Evolutionary conservation across 495 filamentous ascomycete genomes (phyloP).

Genomic region (Penicillium riverlandense): DNA sequence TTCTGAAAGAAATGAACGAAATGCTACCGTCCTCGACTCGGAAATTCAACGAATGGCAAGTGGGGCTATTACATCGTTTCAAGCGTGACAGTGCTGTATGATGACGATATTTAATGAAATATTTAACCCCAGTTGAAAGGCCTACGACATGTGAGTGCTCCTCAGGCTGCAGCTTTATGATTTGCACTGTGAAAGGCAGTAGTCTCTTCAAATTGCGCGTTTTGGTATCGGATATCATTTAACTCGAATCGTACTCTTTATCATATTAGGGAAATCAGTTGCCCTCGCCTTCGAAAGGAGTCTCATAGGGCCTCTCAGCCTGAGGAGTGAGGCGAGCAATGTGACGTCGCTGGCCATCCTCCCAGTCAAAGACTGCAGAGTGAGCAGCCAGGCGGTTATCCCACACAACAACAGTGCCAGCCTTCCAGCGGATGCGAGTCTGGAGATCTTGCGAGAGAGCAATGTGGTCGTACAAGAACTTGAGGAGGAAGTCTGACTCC

Average conservation of each 20-base stretch:
- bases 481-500: constrained; percentile 57
- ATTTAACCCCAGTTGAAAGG: no score
- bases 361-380: constrained; percentile 75
- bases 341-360: constrained; percentile 70
- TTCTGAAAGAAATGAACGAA: constrained; percentile 41
- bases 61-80: constrained; percentile 52
- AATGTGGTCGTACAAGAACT: constrained; percentile 61
- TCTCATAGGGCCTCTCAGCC: constrained; percentile 67
- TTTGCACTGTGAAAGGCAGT: no score
- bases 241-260: background rate
- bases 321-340: constrained; percentile 80
- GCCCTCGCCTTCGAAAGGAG: constrained; percentile 45
- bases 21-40: constrained; percentile 51
- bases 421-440: constrained; percentile 49
- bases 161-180: no score
- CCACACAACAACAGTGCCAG: constrained; percentile 55
- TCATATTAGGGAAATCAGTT: constrained; percentile 25
- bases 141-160: no score
- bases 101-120: no score
- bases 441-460: constrained; percentile 52
- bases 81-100: background rate
- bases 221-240: constrained; percentile 1
- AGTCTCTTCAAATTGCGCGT: no score
- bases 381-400: constrained; percentile 76
- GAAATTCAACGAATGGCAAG: constrained; percentile 56